Percentiles rank a stretch among this genome's conserved stretches.
phyloP scores from a whole-genome alignment of 2,329 filamentous ascomycete species.

The Stagonosporopsis chrysanthemi region DNA sequence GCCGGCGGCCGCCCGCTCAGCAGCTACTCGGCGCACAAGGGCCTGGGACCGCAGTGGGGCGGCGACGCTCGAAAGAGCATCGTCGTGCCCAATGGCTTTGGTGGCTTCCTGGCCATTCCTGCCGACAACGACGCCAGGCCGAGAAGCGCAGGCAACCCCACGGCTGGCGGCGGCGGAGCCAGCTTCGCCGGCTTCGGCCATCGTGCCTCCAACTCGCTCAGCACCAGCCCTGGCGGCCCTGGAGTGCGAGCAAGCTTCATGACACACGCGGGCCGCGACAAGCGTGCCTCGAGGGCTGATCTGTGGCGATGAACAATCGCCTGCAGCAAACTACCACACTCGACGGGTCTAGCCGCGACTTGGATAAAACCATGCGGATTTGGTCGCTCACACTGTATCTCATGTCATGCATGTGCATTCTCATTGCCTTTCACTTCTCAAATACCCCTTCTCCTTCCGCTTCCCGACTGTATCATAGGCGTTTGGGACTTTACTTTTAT shows the following conservation, averaged over 20 bases:
- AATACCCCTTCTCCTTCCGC: conserved; percentile 23
- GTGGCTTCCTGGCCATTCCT: conserved; percentile 71
- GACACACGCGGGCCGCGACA: conserved; percentile 42
- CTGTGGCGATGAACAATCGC: conserved; percentile 41
- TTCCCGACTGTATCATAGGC: conserved; percentile 18
- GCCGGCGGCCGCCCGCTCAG: conserved; percentile 54
- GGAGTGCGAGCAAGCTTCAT: conserved; percentile 42
- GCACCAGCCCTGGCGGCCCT: conserved; percentile 27
- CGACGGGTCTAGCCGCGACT: not conserved
- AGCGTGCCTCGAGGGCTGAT: conserved; percentile 45
- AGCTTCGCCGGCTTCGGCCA: conserved; percentile 24
- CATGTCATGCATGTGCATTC: conserved; percentile 11
- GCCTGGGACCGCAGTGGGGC: conserved; percentile 64
- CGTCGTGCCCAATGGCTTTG: conserved; percentile 72
- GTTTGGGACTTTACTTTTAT: conserved; percentile 11
- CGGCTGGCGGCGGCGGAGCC: conserved; percentile 32
- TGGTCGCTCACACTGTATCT: not conserved
- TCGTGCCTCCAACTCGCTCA: conserved; percentile 36
- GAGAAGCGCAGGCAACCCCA: conserved; percentile 43
- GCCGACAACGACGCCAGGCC: conserved; percentile 42
- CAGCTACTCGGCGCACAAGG: conserved; percentile 55
- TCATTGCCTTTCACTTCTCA: conserved; percentile 20
- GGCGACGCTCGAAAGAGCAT: conserved; percentile 67
- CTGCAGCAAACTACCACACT: not conserved
- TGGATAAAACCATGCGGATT: not conserved